phyloP scores from a whole-genome alignment of 2,329 filamentous ascomycete species.

The Pestalotiopsis sp. region DNA sequence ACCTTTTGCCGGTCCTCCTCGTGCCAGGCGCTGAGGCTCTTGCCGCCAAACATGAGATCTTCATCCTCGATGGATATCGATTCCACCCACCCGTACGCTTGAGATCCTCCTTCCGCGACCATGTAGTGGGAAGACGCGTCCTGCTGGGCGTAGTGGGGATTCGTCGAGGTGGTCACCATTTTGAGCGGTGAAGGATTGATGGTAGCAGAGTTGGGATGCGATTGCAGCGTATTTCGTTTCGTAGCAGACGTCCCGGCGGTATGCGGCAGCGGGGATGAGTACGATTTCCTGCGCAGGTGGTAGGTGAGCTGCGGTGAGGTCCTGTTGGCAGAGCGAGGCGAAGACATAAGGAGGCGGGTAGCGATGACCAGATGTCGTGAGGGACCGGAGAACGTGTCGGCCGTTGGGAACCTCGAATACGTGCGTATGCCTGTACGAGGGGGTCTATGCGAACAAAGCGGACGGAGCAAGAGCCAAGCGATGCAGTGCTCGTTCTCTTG shows the following conservation, averaged over 20 bases:
- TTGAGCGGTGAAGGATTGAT: conserved; percentile 34
- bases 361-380: not conserved
- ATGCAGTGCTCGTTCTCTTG: not conserved
- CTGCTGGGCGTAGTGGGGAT: conserved; percentile 25
- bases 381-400: not conserved
- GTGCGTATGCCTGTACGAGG: not conserved
- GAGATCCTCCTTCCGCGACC: conserved; percentile 26
- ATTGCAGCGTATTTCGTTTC: conserved; percentile 12
- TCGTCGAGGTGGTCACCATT: conserved; percentile 34
- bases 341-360: conserved; percentile 26
- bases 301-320: conserved; percentile 27
- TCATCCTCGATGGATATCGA: conserved; percentile 63
- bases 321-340: conserved; percentile 28
- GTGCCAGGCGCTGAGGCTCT: conserved; percentile 62
- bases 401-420: not conserved
- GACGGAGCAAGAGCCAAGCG: not conserved
- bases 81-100: conserved; percentile 48
- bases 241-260: not conserved
- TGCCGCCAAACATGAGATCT: conserved; percentile 63
- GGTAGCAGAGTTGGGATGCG: conserved; percentile 20
- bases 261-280: conserved; percentile 15
- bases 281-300: conserved; percentile 12
- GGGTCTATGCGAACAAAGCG: not conserved
- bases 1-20: conserved; percentile 57
- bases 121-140: conserved; percentile 30